These are phyloP conservation scores for Astrephomene gubernaculifera DNA, from an alignment of 139 green algal species.

Conservation along the genomic window DNA sequence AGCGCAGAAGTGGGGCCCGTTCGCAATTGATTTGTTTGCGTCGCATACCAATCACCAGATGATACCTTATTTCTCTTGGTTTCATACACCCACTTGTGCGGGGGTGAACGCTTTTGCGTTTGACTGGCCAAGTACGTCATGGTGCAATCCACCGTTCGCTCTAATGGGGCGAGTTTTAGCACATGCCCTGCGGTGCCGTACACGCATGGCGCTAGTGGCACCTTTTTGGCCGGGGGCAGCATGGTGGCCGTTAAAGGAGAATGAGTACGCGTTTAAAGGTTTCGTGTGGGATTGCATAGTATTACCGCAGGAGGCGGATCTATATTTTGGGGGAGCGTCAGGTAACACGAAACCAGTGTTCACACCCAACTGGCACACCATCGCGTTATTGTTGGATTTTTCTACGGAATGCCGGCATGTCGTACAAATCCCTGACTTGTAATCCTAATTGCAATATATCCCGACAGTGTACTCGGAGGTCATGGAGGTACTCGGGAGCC, in stretches of 20 bases:
- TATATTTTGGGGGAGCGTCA: not conserved
- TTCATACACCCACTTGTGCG: not conserved
- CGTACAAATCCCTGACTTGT: not conserved
- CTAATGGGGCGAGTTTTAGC: not conserved
- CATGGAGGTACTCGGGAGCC: not conserved
- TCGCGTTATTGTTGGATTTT: not conserved
- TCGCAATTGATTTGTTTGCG: constrained; percentile 1
- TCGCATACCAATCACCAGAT: not conserved
- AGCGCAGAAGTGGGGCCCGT: not conserved
- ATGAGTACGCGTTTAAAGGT: not conserved
- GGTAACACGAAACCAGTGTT: not conserved
- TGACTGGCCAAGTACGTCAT: not conserved
- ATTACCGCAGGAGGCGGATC: not conserved
- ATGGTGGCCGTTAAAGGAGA: not conserved
- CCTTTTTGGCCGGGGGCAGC: not conserved
- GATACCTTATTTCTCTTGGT: not conserved
- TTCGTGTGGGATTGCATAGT: not conserved
- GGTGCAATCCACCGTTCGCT: not conserved
- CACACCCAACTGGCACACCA: not conserved
- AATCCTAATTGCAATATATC: not conserved
- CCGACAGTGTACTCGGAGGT: not conserved
- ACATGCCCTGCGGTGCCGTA: not conserved
- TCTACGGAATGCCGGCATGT: no score
- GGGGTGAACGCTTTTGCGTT: constrained; percentile 6
- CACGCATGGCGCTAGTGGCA: not conserved